Evolutionary conservation across 2,329 filamentous ascomycete species (phyloP).

Genomic region (Falciphora oryzae): DNA sequence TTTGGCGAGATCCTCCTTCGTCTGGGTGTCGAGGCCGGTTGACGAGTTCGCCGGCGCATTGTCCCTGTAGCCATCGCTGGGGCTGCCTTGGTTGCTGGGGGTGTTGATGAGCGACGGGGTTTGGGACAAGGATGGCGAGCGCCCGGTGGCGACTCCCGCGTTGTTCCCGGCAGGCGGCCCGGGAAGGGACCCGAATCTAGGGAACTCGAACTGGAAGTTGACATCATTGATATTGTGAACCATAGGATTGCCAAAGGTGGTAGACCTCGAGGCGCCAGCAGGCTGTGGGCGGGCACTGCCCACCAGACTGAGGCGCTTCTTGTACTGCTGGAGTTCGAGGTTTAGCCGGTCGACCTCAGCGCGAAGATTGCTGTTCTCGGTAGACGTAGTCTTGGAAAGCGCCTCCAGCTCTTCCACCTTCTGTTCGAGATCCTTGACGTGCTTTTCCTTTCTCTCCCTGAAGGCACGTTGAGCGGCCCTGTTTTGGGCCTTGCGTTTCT

Average conservation of each 20-base stretch:
- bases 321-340: conserved; percentile 80
- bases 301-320: conserved; percentile 70
- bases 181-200: conserved; percentile 77
- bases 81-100: conserved; percentile 29
- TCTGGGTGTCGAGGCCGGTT: conserved; percentile 27
- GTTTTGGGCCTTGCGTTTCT: conserved; percentile 97
- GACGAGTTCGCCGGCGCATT: conserved; percentile 26
- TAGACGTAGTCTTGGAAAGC: conserved; percentile 72
- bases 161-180: conserved; percentile 28
- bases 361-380: conserved; percentile 78
- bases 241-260: conserved; percentile 40
- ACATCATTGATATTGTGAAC: conserved; percentile 62
- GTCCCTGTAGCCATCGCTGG: conserved; percentile 26
- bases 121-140: conserved; percentile 12
- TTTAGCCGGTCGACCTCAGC: conserved; percentile 87
- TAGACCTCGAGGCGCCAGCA: conserved; percentile 29
- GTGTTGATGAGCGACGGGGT: conserved; percentile 16
- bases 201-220: conserved; percentile 94
- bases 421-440: conserved; percentile 76
- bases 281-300: conserved; percentile 23
- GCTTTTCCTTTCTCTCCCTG: conserved; percentile 90
- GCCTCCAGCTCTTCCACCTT: conserved; percentile 76
- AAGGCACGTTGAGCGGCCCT: conserved; percentile 89
- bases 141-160: conserved; percentile 15
- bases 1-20: conserved; percentile 47